Conservation (phyloP, 1,284 basidiomycete genomes). For the Malassezia sympodialis region DNA sequence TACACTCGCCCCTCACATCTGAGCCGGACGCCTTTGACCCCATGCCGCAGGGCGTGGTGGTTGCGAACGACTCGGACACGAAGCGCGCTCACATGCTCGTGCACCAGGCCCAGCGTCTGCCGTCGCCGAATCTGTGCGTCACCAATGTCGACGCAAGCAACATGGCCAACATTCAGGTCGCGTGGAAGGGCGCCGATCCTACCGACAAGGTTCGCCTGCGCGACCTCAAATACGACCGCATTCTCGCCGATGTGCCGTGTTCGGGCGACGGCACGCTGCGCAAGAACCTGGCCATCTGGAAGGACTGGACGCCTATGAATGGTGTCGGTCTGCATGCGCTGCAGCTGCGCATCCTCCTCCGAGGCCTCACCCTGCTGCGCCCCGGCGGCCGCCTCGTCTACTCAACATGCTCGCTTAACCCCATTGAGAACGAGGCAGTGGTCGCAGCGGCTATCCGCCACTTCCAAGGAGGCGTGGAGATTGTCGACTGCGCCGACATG, state of each 20-base stretch:
- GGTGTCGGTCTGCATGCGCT: constrained; percentile 86
- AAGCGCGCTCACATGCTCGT: constrained; percentile 94
- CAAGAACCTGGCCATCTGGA: constrained; percentile 94
- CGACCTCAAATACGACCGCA: constrained; percentile 74
- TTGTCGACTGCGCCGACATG: constrained; percentile 66
- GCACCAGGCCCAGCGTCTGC: constrained; percentile 89
- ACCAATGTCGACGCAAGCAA: constrained; percentile 91
- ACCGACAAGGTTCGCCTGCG: constrained; percentile 37
- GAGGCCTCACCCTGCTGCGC: constrained; percentile 81
- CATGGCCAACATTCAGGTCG: constrained; percentile 54
- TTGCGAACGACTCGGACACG: constrained; percentile 84
- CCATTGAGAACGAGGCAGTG: constrained; percentile 94
- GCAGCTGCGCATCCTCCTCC: constrained; percentile 80
- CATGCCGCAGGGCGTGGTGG: constrained; percentile 58
- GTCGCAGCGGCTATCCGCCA: constrained; percentile 59
- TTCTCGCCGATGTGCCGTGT: constrained; percentile 93
- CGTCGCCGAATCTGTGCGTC: constrained; percentile 82
- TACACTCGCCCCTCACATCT: constrained; percentile 54
- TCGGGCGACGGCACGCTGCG: constrained; percentile 91
- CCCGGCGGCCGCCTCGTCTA: constrained; percentile 84
- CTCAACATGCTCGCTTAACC: constrained; percentile 95
- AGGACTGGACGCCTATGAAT: constrained; percentile 75
- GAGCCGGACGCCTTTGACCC: constrained; percentile 36
- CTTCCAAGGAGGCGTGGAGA: constrained; percentile 58
- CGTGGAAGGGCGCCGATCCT: constrained; percentile 24